Base-by-base conservation (phyloP, 2,329 filamentous ascomycete species). In the Diplodia seriata region DNA sequence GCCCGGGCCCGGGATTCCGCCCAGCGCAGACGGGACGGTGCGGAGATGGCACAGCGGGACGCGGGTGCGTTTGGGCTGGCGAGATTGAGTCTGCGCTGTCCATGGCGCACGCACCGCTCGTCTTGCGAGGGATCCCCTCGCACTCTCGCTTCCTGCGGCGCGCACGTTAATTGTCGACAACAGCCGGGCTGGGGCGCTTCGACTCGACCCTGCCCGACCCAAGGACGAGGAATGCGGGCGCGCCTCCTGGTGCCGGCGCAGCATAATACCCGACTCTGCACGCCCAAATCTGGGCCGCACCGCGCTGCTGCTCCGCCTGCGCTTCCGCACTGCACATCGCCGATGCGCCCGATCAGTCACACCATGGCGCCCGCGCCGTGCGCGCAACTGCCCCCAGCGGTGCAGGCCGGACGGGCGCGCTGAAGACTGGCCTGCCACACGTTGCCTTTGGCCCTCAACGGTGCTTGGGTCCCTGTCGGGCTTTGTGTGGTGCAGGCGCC, bases 111-210 rank as follows among this genome's bases (percentile, higher is more conserved):
- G 33, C n/a, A 38, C 31, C 15, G 33, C 33, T 3, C 33, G 36
- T n/a, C 56, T 59, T 38, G 56, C 56, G 23, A 43, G 18, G 57
- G 57, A 18, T 33, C 57, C 55, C 57, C 29, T 50, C 57, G 23
- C 57, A 49, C 57, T 62, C 40, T 62, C 57, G 57, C 57, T 62
- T 62, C 57, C 11, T 62, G 57, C 57, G 57, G 57, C 57, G 57
- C 56, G 38, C 33, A n/a, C 8, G 7, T 9, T 51, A 33, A 33
- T 56, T 56, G 9, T n/a, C 33, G 53, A 36, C 29, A 26, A 12
- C 49, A 3, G 18, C 8, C 18, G 20, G 7, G 31, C 31, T 14
- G 49, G n/a, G 11, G 49, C 18, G 49, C 49, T 20, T 26, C 23
- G 23, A 26, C 23, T n/a, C 12, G 12, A 15, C 51, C 26, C 26